Percentiles rank a stretch among this genome's conserved stretches.
phyloP scores from a whole-genome alignment of 805 yeast species.

The Lachancea kluyveri region DNA sequence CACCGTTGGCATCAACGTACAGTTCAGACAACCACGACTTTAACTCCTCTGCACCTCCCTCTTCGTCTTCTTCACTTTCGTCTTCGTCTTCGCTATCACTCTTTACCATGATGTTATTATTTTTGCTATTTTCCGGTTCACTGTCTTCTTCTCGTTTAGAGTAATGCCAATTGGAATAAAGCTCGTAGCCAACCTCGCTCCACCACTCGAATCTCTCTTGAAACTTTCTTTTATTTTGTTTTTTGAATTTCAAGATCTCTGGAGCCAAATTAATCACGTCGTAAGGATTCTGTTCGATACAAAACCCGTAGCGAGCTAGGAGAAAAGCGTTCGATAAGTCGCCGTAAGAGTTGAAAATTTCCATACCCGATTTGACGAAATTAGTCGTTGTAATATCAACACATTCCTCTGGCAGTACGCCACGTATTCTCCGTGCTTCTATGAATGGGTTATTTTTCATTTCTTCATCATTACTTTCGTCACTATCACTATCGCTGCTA shows the following conservation, averaged over 20 bases:
- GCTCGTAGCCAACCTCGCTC: slow-evolving; percentile 14
- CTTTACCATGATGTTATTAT: too few species aligned
- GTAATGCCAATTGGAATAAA: slow-evolving; percentile 15
- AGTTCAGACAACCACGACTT: slow-evolving; percentile 43
- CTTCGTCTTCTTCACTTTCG: slow-evolving; percentile 9
- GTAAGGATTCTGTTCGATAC: slow-evolving; percentile 44
- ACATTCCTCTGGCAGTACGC: slow-evolving; percentile 43
- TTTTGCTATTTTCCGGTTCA: slow-evolving; percentile 5
- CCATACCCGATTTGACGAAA: slow-evolving; percentile 43
- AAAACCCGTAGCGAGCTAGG: slow-evolving; percentile 75
- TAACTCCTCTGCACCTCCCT: slow-evolving; percentile 9
- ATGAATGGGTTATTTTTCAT: slow-evolving; percentile 22
- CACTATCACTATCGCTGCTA: slow-evolving; percentile 10
- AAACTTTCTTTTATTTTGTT: slow-evolving; percentile 8
- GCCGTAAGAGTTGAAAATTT: slow-evolving; percentile 81
- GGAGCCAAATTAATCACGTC: slow-evolving; percentile 54
- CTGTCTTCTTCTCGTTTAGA: slow-evolving; percentile 10
- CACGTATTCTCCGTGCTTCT: too few species aligned
- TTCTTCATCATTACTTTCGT: slow-evolving; percentile 20
- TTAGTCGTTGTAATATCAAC: slow-evolving; percentile 60
- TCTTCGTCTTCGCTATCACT: slow-evolving; percentile 13
- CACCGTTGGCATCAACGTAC: slow-evolving; percentile 36
- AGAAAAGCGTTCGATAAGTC: slow-evolving; percentile 59
- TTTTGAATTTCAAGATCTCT: slow-evolving; percentile 12
- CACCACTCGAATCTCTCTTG: slow-evolving; percentile 21